Conservation (phyloP, 2,329 filamentous ascomycete species). For the Hypoxylon sp. region DNA sequence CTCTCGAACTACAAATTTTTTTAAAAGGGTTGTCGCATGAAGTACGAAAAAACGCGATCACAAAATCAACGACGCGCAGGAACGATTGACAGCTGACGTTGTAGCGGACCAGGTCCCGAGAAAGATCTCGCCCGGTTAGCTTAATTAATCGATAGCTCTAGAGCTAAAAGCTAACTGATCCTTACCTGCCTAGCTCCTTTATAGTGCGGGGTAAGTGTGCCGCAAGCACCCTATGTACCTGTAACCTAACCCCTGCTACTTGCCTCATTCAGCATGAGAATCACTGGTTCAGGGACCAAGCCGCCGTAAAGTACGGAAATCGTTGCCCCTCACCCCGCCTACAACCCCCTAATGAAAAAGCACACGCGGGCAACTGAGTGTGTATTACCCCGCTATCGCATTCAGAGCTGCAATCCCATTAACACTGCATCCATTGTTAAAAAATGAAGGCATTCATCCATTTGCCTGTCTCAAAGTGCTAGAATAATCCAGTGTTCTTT, state of each 20-base stretch:
- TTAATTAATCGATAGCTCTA: slow-evolving; percentile 36
- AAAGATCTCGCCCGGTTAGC: slow-evolving; percentile 11
- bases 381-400: slow-evolving; percentile 30
- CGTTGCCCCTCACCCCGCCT: slow-evolving; percentile 15
- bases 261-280: too few species aligned
- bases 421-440: neutral
- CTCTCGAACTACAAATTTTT: too few species aligned
- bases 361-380: too few species aligned
- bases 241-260: too few species aligned
- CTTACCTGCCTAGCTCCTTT: slow-evolving; percentile 9
- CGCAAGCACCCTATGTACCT: slow-evolving; percentile 6
- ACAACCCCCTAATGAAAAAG: slow-evolving; percentile 3
- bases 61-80: slow-evolving; percentile 19
- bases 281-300: neutral
- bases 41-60: slow-evolving; percentile 17
- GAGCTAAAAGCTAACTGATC: too few species aligned
- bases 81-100: slow-evolving; percentile 1
- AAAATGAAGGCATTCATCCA: neutral
- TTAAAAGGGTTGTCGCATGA: too few species aligned
- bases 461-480: neutral
- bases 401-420: neutral
- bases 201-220: slow-evolving; percentile 30
- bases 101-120: neutral
- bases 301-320: slow-evolving; percentile 17
- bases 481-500: slow-evolving; percentile 5